phyloP scores from a whole-genome alignment of 306 rosid species.

The Trichosanthes cucumerina region DNA sequence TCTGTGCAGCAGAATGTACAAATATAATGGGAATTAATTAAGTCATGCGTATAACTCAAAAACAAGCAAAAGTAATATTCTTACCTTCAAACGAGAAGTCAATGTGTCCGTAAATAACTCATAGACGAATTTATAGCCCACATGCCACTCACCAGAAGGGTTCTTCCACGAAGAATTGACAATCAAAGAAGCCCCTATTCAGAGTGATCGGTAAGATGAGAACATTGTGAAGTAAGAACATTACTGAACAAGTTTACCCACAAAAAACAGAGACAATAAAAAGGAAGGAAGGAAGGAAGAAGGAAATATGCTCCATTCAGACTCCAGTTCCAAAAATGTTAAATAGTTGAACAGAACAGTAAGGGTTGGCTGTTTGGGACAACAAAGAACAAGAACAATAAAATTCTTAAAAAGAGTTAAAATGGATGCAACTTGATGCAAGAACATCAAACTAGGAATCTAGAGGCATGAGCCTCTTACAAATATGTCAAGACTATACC shows the following conservation, averaged over 20 bases:
- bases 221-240: background rate
- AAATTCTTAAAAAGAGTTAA: background rate
- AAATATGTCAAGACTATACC: background rate
- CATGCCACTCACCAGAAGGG: constrained; percentile 97
- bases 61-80: constrained; percentile 14
- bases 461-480: background rate
- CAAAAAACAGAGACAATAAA: background rate
- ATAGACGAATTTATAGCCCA: constrained; percentile 78
- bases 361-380: background rate
- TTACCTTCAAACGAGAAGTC: constrained; percentile 85
- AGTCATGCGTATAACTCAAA: background rate
- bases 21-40: background rate
- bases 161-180: constrained; percentile 80
- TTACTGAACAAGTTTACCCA: background rate
- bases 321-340: background rate
- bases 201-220: constrained; percentile 21
- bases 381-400: background rate
- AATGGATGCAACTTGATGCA: background rate
- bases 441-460: background rate
- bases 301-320: background rate
- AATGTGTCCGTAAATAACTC: constrained; percentile 65
- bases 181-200: constrained; percentile 57
- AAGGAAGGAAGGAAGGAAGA: background rate
- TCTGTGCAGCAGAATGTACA: constrained; percentile 33
- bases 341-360: background rate